These are phyloP conservation scores for Bacterosira constricta DNA, from an alignment of 108 stramenopile species.

Conservation along the genomic window DNA sequence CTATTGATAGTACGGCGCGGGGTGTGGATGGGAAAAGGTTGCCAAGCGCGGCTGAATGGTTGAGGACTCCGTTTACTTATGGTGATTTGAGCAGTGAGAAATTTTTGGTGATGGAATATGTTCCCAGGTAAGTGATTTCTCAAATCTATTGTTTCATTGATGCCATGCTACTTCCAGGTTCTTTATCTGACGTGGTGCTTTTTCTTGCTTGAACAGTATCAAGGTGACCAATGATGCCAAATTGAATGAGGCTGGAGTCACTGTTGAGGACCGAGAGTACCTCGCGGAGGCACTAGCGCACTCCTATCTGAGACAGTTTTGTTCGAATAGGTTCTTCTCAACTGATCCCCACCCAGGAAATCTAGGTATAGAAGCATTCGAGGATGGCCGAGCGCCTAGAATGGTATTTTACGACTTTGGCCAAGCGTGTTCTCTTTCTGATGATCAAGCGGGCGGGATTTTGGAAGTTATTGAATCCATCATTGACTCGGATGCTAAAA, in stretches of 20 bases:
- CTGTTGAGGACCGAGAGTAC: slow-evolving; percentile 61
- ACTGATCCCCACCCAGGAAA: slow-evolving; percentile 90
- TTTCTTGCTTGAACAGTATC: too few relatives aligned
- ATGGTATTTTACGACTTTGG: slow-evolving; percentile 90
- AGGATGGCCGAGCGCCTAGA: slow-evolving; percentile 50
- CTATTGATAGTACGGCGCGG: slow-evolving; percentile 48
- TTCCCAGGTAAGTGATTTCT: slow-evolving; percentile 50
- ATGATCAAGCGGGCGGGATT: slow-evolving; percentile 77
- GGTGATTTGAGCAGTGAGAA: slow-evolving; percentile 67
- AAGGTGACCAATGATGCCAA: slow-evolving; percentile 69
- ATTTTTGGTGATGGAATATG: slow-evolving; percentile 84
- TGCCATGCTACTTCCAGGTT: too few relatives aligned
- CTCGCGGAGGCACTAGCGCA: slow-evolving; percentile 80
- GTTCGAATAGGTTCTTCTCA: slow-evolving; percentile 80
- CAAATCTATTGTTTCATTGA: neutral
- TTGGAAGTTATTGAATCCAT: slow-evolving; percentile 86
- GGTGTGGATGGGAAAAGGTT: slow-evolving; percentile 65
- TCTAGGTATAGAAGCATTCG: slow-evolving; percentile 73
- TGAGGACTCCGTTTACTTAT: slow-evolving; percentile 75
- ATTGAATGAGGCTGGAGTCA: slow-evolving; percentile 69
- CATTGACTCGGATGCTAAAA: slow-evolving; percentile 78
- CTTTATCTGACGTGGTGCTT: too few relatives aligned
- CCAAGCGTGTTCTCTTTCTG: slow-evolving; percentile 70
- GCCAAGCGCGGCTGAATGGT: slow-evolving; percentile 81
- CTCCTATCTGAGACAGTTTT: slow-evolving; percentile 83